Evolutionary conservation across 228 moss, liverwort and hornwort species (phyloP).

Genomic region (Sphagnum magellanicum): DNA sequence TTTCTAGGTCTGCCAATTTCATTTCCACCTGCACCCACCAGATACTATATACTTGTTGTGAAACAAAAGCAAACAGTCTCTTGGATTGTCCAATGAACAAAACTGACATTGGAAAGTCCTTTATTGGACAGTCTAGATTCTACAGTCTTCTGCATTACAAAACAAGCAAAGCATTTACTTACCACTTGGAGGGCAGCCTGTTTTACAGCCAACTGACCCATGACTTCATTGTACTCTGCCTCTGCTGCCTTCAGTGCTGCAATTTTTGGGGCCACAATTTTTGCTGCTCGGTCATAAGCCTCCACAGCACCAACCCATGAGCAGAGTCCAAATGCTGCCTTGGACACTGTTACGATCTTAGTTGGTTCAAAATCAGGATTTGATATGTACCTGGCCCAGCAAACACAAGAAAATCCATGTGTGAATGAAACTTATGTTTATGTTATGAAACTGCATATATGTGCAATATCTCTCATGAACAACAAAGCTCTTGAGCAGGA

Average conservation of each 20-base stretch:
- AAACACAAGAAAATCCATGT: not conserved
- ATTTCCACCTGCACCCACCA: constrained; percentile 53
- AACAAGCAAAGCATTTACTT: constrained; percentile 3
- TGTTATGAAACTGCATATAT: not conserved
- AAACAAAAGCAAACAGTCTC: not conserved
- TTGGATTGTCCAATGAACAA: too few relatives aligned
- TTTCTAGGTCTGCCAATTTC: constrained; percentile 42
- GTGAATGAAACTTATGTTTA: too few relatives aligned
- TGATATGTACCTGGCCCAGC: constrained; percentile 45
- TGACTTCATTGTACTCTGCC: constrained; percentile 79
- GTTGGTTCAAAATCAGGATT: constrained; percentile 77
- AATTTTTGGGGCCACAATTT: constrained; percentile 83
- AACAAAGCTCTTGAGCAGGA: too few relatives aligned
- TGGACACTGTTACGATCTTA: constrained; percentile 67
- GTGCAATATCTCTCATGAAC: too few relatives aligned
- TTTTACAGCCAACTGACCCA: constrained; percentile 65
- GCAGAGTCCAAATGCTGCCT: constrained; percentile 87
- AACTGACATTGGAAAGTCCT: too few relatives aligned
- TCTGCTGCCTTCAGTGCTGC: constrained; percentile 73
- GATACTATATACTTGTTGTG: not conserved
- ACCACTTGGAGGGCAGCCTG: constrained; percentile 74
- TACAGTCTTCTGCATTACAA: too few relatives aligned
- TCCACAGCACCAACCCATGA: constrained; percentile 98
- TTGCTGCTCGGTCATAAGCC: constrained; percentile 65
- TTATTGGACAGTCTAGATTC: too few relatives aligned